Evolutionary conservation across 176 grass and related monocot genomes (phyloP), one percentile per base, ranked within the genome.

Genomic region (Musa schizocarpa): DNA sequence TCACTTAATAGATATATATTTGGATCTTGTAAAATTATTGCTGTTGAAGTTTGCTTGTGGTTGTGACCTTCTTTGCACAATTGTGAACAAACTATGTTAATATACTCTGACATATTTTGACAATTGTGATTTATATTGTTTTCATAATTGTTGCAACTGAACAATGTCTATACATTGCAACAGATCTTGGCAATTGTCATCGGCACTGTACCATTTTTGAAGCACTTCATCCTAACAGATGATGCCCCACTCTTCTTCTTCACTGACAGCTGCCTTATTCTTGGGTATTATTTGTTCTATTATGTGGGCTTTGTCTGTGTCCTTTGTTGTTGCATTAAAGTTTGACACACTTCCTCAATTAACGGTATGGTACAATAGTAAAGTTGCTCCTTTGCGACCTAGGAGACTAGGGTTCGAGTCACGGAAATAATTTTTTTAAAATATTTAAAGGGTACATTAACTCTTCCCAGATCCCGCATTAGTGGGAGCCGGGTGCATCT

Each of bases 191-290:
- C 96, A 72, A 99, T 99, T 79, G 63, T 50, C 49, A 92, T 91
- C 50, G 91, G 96, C 55, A 29, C 87, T 52, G 77, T 94, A 50
- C 96, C 96, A 63, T 79, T 99, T 77, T 83, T 99, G 68, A 99
- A 99, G 88, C 86, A 88, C 74, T 84, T 99, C 54, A 49, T 99
- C 57, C 87, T 99, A 63, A 92, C 91, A 2, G 86, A 95, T 86
- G 90, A 99, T 59, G 96, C 96, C 2, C 96, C 96, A 63, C 80
- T 99, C 11, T 99, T 99, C 91, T 99, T 99, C 78, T 88, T 99
- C 71, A 99, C 96, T n/a, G 96, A 99, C 61, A 99, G 96, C 81
- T 99, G 96, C n/a, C 91, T 99, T 65, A 99, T 99, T 82, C 96
- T 99, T 84, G 91, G 96, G 96, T 99, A 93, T 69, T 75, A 71